These are phyloP conservation scores for Diaporthe vexans DNA, from an alignment of 2,329 filamentous ascomycete genomes.

Conservation along the genomic window DNA sequence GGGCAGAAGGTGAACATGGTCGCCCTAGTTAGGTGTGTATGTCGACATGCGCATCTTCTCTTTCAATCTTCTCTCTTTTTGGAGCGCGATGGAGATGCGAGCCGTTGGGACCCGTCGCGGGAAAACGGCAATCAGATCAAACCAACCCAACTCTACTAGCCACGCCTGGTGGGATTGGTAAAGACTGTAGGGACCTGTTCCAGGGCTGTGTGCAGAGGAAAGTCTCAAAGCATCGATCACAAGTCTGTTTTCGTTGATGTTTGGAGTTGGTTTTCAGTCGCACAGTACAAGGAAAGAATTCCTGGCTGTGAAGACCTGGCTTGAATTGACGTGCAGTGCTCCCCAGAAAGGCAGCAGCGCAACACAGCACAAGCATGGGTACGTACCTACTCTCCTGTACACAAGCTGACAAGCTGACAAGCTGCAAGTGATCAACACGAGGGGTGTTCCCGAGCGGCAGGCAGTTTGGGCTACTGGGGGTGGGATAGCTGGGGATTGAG, in stretches of 20 bases:
- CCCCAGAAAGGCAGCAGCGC: conserved; percentile 1
- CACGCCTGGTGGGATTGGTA: conserved; percentile 10
- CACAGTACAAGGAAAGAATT: conserved; percentile 1
- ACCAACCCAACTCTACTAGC: not conserved
- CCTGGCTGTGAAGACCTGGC: not conserved
- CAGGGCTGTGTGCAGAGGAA: not conserved
- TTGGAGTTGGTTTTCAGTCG: not conserved
- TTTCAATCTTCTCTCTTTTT: no score
- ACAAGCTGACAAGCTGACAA: not conserved
- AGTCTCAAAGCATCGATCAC: not conserved
- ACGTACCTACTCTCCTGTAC: not conserved
- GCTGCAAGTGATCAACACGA: conserved; percentile 18
- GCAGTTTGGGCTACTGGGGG: not conserved
- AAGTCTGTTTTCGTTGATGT: no score
- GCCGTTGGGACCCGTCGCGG: not conserved
- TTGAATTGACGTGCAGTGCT: conserved; percentile 23
- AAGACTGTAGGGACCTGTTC: not conserved
- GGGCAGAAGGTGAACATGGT: conserved; percentile 97
- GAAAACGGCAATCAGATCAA: not conserved
- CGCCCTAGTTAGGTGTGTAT: conserved; percentile 42
- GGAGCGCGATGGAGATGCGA: conserved; percentile 6
- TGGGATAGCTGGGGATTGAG: not conserved
- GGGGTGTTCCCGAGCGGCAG: conserved; percentile 16
- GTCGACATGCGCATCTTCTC: conserved; percentile 35
- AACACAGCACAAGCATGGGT: no score